Conservation (phyloP, 257 asterid genomes). For the Solanum dulcamara region DNA sequence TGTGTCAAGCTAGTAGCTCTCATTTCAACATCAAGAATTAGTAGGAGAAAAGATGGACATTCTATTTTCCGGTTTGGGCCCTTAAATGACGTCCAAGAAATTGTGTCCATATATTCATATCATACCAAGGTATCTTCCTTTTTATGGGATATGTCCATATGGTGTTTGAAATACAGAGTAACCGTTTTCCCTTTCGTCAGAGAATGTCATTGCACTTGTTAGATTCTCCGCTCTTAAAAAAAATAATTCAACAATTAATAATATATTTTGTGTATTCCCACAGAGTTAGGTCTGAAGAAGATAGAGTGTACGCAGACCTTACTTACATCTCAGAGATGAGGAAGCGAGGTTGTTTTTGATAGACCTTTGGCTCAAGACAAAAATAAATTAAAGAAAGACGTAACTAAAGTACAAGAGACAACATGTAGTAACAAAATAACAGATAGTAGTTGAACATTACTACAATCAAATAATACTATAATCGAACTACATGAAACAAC, state of each 20-base stretch:
- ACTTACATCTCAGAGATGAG: too few relatives aligned
- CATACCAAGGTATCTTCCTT: not conserved
- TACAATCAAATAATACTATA: too few relatives aligned
- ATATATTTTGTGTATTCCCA: not conserved
- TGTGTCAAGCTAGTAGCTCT: not conserved
- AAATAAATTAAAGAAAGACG: too few relatives aligned
- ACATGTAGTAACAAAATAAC: not conserved
- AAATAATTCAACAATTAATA: not conserved
- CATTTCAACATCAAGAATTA: not conserved
- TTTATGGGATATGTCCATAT: not conserved
- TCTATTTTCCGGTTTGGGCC: not conserved
- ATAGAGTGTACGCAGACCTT: too few relatives aligned
- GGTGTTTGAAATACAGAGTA: not conserved
- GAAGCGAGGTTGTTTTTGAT: rapidly evolving
- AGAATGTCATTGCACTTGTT: not conserved
- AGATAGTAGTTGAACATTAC: too few relatives aligned
- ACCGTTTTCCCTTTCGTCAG: not conserved
- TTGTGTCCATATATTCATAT: not conserved
- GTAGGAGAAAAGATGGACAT: not conserved
- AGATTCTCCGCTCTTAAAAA: not conserved
- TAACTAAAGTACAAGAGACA: not conserved
- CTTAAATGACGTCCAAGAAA: not conserved
- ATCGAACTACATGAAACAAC: not conserved
- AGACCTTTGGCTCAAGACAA: not conserved
- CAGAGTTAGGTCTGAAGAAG: too few relatives aligned